Base-by-base conservation (phyloP, 208 protist species). In the Lotmaria passim region DNA sequence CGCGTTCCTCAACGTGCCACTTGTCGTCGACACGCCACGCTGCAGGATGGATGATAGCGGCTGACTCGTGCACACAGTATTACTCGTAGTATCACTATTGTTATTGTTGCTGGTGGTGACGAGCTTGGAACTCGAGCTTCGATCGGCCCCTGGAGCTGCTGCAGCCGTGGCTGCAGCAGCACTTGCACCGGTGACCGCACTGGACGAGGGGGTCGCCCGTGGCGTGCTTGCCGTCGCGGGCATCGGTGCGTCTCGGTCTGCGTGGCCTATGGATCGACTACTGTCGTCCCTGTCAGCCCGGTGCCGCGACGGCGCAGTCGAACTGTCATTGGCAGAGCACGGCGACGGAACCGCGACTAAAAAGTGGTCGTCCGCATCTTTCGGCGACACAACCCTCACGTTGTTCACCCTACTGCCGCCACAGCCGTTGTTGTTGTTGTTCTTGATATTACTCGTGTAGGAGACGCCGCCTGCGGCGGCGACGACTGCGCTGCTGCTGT, bases 1-100 rank as follows among this genome's bases (percentile, higher is more conserved):
- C 11, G 46, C 44, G 28, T 10, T 56, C 21, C 8, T 44, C 23
- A 66, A 8, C 33, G 46, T 33, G 3, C 31, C 46, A 15, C 60
- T 55, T 46, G 60, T 46, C 8, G 34, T 28, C 1, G 60, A 56
- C 24, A 30, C 60, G 34, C 60, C 60, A 23, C 33, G 60, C 33
- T 66, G 60, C n/a, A 44, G 23, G 21, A 66, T 56, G 12, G 46
- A 66, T 0, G 60, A 53, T 10, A 66, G 8, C 3, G 34, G n/a
- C 26, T 53, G 60, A 0, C 33, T 31, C 0, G 39, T 21, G 24
- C 39, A 39, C 36, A 50, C 12, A 7, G 15, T 24, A 28, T 7
- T 36, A 7, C 21, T n/a, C 2, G 19, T n/a, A 15, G 19, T n/a
- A n/a, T n/a, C n/a, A n/a, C n/a, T n/a, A n/a, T n/a, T n/a, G n/a